Conservation (phyloP, 176 grass and related monocot species). For the Calamus simplicifolius region DNA sequence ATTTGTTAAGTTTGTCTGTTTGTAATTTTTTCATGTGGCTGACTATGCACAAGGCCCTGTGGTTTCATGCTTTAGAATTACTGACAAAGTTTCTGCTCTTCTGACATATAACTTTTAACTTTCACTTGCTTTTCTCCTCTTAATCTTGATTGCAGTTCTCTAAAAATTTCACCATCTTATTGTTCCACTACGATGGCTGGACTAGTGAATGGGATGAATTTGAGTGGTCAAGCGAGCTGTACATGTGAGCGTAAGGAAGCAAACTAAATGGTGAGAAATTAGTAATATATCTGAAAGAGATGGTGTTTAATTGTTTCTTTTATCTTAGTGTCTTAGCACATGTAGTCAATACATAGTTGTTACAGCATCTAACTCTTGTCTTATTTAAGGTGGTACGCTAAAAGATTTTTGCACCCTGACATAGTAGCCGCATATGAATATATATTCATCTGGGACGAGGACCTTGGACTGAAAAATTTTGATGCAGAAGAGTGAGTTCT, state of each 20-base stretch:
- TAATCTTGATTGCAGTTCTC: conserved; percentile 35
- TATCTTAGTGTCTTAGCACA: too few relatives aligned
- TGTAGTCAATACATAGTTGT: too few relatives aligned
- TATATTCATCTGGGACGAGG: conserved; percentile 99
- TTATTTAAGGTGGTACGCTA: conserved; percentile 93
- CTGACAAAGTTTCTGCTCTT: too few relatives aligned
- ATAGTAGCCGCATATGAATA: conserved; percentile 82
- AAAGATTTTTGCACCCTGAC: conserved; percentile 92
- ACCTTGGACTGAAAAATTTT: conserved; percentile 92
- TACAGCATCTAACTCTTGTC: neutral
- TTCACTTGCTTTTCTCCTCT: too few relatives aligned
- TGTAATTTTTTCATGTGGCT: too few relatives aligned
- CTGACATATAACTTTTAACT: too few relatives aligned
- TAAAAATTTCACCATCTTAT: conserved; percentile 45
- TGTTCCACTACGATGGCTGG: conserved; percentile 53
- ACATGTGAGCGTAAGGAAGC: conserved; percentile 42
- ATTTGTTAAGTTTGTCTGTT: too few relatives aligned
- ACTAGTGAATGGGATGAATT: conserved; percentile 46
- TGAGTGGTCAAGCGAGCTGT: conserved; percentile 48
- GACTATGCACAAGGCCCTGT: too few relatives aligned
- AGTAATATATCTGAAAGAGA: neutral
- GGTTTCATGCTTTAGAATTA: too few relatives aligned
- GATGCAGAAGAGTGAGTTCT: conserved; percentile 77
- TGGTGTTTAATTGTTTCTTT: neutral
- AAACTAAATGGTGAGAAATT: conserved; percentile 46